These are phyloP conservation scores for Dothideomycetes sp. DNA, from an alignment of 2,329 filamentous ascomycete species.

Conservation along the genomic window DNA sequence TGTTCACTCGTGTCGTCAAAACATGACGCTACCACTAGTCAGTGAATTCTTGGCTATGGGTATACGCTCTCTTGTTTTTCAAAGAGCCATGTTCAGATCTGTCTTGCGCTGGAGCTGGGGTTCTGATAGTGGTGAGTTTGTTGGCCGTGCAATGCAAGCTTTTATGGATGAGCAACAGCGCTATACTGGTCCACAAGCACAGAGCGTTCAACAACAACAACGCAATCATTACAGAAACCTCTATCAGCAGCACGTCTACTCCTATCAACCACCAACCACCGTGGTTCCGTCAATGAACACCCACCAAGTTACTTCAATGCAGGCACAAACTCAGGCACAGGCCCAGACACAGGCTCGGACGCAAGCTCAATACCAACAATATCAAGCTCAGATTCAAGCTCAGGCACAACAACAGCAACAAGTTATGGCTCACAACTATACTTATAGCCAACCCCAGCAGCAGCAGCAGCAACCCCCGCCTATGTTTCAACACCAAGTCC, in stretches of 20 bases:
- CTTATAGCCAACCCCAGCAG: too few relatives aligned
- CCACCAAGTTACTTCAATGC: too few relatives aligned
- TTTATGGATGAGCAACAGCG: constrained; percentile 6
- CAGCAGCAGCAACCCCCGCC: too few relatives aligned
- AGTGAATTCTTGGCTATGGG: constrained; percentile 3
- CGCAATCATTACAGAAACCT: constrained; percentile 1
- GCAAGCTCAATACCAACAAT: neutral
- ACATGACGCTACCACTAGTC: constrained; percentile 6
- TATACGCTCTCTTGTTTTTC: neutral
- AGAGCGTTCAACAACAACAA: neutral
- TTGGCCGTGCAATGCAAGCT: constrained; percentile 1
- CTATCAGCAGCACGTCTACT: neutral
- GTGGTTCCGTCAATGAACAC: too few relatives aligned
- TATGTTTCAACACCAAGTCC: too few relatives aligned
- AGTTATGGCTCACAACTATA: too few relatives aligned
- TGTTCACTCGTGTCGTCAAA: neutral
- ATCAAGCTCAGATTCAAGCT: neutral
- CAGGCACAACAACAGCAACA: constrained; percentile 3
- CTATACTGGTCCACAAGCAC: neutral
- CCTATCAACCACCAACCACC: neutral
- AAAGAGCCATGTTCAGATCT: constrained; percentile 5
- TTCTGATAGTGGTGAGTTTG: constrained; percentile 1
- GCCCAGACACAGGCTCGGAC: neutral
- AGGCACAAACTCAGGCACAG: constrained; percentile 6
- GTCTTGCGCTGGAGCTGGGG: constrained; percentile 4